Conservation (phyloP, 2,329 filamentous ascomycete species). For the Elsinoe arachidis region DNA sequence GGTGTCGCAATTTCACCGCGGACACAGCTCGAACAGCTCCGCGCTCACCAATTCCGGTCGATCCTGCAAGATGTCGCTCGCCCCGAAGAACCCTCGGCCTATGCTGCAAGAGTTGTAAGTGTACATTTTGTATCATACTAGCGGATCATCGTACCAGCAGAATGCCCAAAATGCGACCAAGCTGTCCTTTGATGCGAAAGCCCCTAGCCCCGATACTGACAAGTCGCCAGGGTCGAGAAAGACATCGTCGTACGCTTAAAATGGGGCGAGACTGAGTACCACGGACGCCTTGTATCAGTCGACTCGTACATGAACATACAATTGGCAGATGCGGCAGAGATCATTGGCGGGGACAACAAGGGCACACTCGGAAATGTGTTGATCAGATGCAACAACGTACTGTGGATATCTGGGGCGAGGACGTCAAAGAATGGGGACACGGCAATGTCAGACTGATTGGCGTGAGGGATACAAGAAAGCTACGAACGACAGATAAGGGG, state of each 20-base stretch:
- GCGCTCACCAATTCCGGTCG: too few relatives aligned
- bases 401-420: conserved; percentile 62
- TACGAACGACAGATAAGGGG: background rate
- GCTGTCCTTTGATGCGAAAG: background rate
- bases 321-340: conserved; percentile 83
- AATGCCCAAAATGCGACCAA: too few relatives aligned
- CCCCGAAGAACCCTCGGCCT: conserved; percentile 92
- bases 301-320: conserved; percentile 99
- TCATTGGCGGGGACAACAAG: conserved; percentile 76
- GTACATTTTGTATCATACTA: background rate
- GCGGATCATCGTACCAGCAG: background rate
- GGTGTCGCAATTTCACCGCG: too few relatives aligned
- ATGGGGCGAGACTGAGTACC: conserved; percentile 98
- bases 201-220: background rate
- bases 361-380: conserved; percentile 83
- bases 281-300: conserved; percentile 81
- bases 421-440: conserved; percentile 13
- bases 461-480: background rate
- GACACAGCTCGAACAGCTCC: too few relatives aligned
- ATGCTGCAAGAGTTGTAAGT: conserved; percentile 87
- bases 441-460: conserved; percentile 9
- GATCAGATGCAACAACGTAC: conserved; percentile 94
- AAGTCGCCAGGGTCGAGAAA: conserved; percentile 63
- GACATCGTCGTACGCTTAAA: conserved; percentile 87
- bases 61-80: conserved; percentile 42